Evolutionary conservation across 371 early-diverging fungal genomes (phyloP), one percentile per base, ranked within the genome.

Genomic region (Haplosporangium sp.): DNA sequence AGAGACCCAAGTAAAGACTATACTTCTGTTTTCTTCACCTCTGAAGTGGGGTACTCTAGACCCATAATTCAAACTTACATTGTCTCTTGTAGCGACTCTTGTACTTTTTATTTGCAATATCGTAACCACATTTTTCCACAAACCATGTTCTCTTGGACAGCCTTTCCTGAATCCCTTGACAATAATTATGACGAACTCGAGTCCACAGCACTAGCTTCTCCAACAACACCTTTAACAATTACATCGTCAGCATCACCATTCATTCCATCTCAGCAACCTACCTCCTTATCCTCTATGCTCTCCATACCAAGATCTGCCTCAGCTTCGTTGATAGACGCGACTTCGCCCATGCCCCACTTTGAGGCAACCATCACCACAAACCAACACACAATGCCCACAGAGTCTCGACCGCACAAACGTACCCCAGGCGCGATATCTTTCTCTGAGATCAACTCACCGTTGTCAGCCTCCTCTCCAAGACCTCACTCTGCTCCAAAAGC

Each of bases 101-200:
- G 27, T 27, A 27, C 27, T 27, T 27, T 27, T 34, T 59, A 40
- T n/a, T 8, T 59, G 17, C 8, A 40, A 17, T 4, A 13, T 59
- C 39, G 17, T 59, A 59, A 11, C 48, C 15, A 48, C 57, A 13
- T 53, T 53, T 27, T 27, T 27, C 27, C 27, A 27, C 27, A 52
- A 59, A 34, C 55, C 61, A 79, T 79, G 79, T 74, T 79, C 53
- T 67, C 38, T 62, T 79, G 79, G 79, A 63, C 73, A 20, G 63
- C 64, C 52, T 67, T 71, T 42, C 71, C 79, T n/a, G 79, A 79
- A 55, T 64, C 71, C 35, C 74, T 79, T 58, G 79, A 79, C 69
- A 73, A 70, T 47, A 71, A 67, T 70, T 78, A 70, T 65, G 79
- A 79, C 13, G 74, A 74, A 27, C 62, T 67, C 42, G 74, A 74